Evolutionary conservation across 768 basidiomycete genomes (phyloP).

Genomic region (Leccinum truebloodii): DNA sequence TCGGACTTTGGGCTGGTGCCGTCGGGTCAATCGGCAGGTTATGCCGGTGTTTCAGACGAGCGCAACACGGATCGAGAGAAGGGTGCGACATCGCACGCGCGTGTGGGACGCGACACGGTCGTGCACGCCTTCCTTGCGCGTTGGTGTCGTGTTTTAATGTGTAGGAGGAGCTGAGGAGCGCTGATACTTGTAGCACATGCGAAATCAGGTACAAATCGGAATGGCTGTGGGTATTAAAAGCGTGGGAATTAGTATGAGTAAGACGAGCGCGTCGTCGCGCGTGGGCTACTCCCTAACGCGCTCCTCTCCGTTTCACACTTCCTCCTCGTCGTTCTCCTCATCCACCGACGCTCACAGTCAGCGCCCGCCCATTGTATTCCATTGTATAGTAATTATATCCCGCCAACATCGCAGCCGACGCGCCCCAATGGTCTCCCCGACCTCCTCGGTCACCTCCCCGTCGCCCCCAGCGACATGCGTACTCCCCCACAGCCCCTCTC

Average conservation of each 20-base stretch:
- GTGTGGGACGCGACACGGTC: background rate
- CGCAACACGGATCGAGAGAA: slow-evolving; percentile 4
- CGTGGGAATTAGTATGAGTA: slow-evolving; percentile 39
- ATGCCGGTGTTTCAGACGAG: slow-evolving; percentile 18
- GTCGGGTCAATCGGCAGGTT: slow-evolving; percentile 15
- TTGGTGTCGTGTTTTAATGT: slow-evolving; percentile 18
- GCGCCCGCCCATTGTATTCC: slow-evolving; percentile 17
- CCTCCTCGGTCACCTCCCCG: slow-evolving; percentile 80
- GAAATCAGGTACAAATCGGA: slow-evolving; percentile 18
- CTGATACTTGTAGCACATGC: background rate
- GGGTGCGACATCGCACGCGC: slow-evolving; percentile 1
- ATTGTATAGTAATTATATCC: slow-evolving; percentile 20
- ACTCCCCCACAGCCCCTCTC: slow-evolving; percentile 42
- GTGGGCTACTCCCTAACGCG: slow-evolving; percentile 38
- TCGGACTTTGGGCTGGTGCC: slow-evolving; percentile 25
- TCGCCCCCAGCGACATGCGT: slow-evolving; percentile 73
- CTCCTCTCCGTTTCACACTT: slow-evolving; percentile 39
- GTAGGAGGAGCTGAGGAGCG: background rate
- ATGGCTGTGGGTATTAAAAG: slow-evolving; percentile 24
- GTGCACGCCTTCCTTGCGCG: slow-evolving; percentile 8
- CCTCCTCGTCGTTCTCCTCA: slow-evolving; percentile 29
- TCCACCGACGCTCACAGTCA: slow-evolving; percentile 8
- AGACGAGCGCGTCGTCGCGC: slow-evolving; percentile 40
- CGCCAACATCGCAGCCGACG: slow-evolving; percentile 20
- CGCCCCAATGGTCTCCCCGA: slow-evolving; percentile 70